A percentile compares a stretch with the other conserved stretches of the same genome.
These are phyloP conservation scores for Starmerella floris DNA, from an alignment of 805 yeast genomes.

Conservation along the genomic window DNA sequence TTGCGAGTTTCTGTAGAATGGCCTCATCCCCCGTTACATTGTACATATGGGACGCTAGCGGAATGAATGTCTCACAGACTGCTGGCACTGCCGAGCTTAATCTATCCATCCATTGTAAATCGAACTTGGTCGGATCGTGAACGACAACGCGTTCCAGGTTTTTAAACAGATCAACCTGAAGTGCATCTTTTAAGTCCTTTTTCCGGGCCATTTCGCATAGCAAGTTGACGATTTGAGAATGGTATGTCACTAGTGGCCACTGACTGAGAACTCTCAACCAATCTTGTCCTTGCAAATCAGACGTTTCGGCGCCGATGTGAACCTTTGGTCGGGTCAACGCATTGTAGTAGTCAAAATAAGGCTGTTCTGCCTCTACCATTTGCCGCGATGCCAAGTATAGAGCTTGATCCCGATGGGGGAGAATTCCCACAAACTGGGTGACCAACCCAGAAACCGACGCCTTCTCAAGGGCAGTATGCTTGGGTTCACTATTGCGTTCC, in stretches of 20 bases:
- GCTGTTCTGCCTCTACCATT: constrained; percentile 5
- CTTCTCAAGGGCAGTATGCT: neutral
- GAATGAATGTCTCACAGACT: constrained; percentile 11
- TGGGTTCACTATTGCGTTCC: neutral
- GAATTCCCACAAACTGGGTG: neutral
- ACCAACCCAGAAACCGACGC: neutral
- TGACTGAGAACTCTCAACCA: neutral
- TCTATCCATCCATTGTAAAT: constrained; percentile 8
- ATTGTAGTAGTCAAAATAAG: constrained; percentile 2
- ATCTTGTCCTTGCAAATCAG: too few species aligned
- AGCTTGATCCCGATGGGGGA: constrained; percentile 1
- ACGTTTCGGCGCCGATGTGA: neutral
- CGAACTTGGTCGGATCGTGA: neutral
- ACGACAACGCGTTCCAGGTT: constrained; percentile 4
- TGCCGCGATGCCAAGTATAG: constrained; percentile 12
- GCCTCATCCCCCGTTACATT: neutral
- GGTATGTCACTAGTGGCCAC: neutral
- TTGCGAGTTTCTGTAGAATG: neutral
- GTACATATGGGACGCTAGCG: constrained; percentile 1
- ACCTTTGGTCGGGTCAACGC: constrained; percentile 1
- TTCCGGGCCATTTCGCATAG: constrained; percentile 2
- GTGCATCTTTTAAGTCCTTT: constrained; percentile 3
- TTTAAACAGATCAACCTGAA: constrained; percentile 11
- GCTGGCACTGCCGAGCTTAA: constrained; percentile 5
- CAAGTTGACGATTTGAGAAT: constrained; percentile 2